A percentile compares a stretch with the other conserved stretches of the same genome.
Conservation (phyloP, 495 filamentous ascomycete genomes). For the Lentithecium fluviatile region DNA sequence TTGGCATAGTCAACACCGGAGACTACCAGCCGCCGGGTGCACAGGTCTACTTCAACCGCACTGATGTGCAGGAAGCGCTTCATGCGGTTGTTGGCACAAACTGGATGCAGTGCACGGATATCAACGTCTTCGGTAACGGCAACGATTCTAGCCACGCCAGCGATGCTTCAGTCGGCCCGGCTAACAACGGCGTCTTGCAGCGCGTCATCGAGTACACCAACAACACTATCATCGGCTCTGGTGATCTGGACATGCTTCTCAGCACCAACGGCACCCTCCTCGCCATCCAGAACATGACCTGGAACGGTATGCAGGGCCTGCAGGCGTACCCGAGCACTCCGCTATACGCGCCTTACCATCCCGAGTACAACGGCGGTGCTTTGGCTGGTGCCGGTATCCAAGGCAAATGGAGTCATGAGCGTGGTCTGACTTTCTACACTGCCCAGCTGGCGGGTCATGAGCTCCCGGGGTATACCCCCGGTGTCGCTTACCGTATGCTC, state of each 20-base stretch:
- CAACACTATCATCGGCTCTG: conserved; percentile 58
- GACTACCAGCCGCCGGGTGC: conserved; percentile 48
- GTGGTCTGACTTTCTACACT: conserved; percentile 61
- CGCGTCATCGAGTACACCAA: conserved; percentile 38
- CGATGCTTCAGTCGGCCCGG: conserved; percentile 24
- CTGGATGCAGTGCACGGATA: conserved; percentile 60
- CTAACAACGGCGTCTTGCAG: conserved; percentile 24
- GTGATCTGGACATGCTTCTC: conserved; percentile 60
- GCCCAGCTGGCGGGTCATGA: conserved; percentile 34
- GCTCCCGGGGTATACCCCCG: conserved; percentile 31
- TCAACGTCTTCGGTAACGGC: conserved; percentile 54
- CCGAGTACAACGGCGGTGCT: conserved; percentile 41
- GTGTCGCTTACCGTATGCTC: conserved; percentile 35
- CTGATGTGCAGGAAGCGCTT: conserved; percentile 68
- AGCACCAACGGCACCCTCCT: conserved; percentile 66
- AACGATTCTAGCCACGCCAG: conserved; percentile 1
- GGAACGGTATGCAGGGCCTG: conserved; percentile 71
- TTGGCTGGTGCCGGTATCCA: conserved; percentile 57
- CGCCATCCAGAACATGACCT: conserved; percentile 81
- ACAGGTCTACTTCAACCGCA: conserved; percentile 72
- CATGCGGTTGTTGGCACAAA: conserved; percentile 50
- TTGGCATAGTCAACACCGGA: conserved; percentile 65
- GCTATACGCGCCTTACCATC: conserved; percentile 66
- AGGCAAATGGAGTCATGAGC: conserved; percentile 63
- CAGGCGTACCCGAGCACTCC: conserved; percentile 52